Base-by-base conservation (phyloP, 106 monocot genomes). In the Platanthera zijinensis region DNA sequence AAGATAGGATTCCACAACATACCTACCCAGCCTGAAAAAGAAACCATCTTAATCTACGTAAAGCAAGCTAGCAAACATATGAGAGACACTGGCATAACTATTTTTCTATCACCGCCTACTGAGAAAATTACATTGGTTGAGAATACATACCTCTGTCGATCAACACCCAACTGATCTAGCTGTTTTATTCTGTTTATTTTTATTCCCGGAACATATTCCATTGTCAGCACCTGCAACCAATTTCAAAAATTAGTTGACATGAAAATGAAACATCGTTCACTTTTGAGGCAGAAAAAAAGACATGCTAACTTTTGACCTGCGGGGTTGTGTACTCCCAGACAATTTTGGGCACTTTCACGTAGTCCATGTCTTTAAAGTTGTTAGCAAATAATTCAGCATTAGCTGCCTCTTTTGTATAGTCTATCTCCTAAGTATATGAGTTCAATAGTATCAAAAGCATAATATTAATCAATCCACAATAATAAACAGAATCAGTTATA, bases 181-280 rank as follows among this genome's bases (percentile, higher is more conserved):
- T 94, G 94, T 71, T 92, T 85, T 81, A 90, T 99, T 82, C 94
- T 87, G 82, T 99, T 99, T 77, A 99, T 99, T 81, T 99, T 99
- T 64, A 99, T 94, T 76, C 97, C 97, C 21, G 97, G 97, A 30
- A 99, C 90, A 84, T 99, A 99, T 76, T 99, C 97, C 97, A 99
- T 99, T 56, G 92, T 94, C 69, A 99, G 80, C 12, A 99, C 90
- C 97, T 99, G 84, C 50, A 86, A 30, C 49, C 71, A 61, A 68
- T 7, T 30, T 69, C 12, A 78, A 22, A 73, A 46, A 7, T 61
- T 50, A 57, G 13, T 72, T 50, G 5, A 30, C 25, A 61, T 25
- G 6, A 48, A 75, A 76, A 57, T 28, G 50, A 77, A 46, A 47
- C 4, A 46, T 57, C 18, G 14, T 18, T 13, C 14, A 18, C 8